A percentile compares a stretch with the other conserved stretches of the same genome.
phyloP scores from a whole-genome alignment of 2,329 filamentous ascomycete genomes.

The Rhinocladiella similis region DNA sequence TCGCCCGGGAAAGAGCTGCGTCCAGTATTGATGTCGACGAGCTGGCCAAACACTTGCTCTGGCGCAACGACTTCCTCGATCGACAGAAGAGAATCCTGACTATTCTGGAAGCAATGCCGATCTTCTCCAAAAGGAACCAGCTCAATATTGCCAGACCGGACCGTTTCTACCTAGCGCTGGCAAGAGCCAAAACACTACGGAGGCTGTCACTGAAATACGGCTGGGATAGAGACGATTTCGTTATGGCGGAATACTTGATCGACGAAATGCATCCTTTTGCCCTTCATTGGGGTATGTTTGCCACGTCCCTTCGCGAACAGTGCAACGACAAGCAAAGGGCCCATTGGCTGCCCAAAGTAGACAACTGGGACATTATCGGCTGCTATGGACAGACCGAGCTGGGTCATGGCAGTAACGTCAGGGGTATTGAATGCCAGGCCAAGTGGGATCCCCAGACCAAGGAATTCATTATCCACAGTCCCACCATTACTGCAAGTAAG shows the following conservation, averaged over 20 bases:
- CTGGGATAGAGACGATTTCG: slow-evolving; percentile 41
- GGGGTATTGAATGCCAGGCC: slow-evolving; percentile 49
- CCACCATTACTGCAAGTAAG: slow-evolving; percentile 52
- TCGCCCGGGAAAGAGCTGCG: slow-evolving; percentile 44
- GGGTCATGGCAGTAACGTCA: slow-evolving; percentile 53
- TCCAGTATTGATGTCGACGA: slow-evolving; percentile 46
- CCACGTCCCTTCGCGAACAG: slow-evolving; percentile 51
- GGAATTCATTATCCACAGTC: slow-evolving; percentile 52
- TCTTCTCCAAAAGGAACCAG: slow-evolving; percentile 51
- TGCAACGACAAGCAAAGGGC: slow-evolving; percentile 46
- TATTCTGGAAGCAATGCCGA: slow-evolving; percentile 44
- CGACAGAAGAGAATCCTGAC: slow-evolving; percentile 47
- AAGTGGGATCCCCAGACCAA: slow-evolving; percentile 45
- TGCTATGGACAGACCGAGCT: slow-evolving; percentile 53
- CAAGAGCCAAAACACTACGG: slow-evolving; percentile 46
- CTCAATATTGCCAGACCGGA: slow-evolving; percentile 53
- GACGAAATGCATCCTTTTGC: slow-evolving; percentile 55
- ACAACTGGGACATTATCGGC: slow-evolving; percentile 50
- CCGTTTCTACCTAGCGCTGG: slow-evolving; percentile 53
- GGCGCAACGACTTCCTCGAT: slow-evolving; percentile 43
- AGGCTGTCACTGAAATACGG: slow-evolving; percentile 5
- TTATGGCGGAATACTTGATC: slow-evolving; percentile 51
- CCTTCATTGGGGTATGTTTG: slow-evolving; percentile 53
- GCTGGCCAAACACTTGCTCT: slow-evolving; percentile 46
- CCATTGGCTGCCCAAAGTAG: slow-evolving; percentile 50